Evolutionary conservation across 257 asterid species (phyloP).

Genomic region (Plectranthus barbatus): DNA sequence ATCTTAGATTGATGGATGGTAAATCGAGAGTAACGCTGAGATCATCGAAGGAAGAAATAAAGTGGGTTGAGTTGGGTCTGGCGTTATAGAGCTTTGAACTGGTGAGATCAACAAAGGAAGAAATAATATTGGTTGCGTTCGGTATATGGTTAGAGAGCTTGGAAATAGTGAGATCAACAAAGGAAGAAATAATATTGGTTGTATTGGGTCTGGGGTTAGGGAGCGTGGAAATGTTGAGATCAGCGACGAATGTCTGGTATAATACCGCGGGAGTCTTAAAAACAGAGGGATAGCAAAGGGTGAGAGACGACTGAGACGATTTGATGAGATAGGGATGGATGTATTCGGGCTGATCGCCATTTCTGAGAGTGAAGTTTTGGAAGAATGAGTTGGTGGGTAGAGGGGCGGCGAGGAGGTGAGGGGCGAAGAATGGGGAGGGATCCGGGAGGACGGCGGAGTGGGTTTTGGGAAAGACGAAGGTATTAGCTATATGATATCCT

Average conservation of each 20-base stretch:
- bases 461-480: too few relatives aligned
- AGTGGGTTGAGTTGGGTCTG: constrained; percentile 37
- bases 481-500: too few relatives aligned
- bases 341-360: constrained; percentile 84
- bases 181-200: constrained; percentile 53
- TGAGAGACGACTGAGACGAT: constrained; percentile 49
- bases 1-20: constrained; percentile 60
- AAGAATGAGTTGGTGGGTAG: constrained; percentile 79
- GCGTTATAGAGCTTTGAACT: constrained; percentile 41
- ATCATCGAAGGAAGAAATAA: constrained; percentile 59
- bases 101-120: constrained; percentile 44
- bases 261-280: constrained; percentile 43
- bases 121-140: constrained; percentile 36
- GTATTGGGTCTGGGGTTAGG: constrained; percentile 35
- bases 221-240: constrained; percentile 35
- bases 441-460: too few relatives aligned
- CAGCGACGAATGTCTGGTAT: constrained; percentile 53
- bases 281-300: constrained; percentile 63
- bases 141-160: constrained; percentile 38
- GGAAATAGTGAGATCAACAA: constrained; percentile 57
- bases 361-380: constrained; percentile 64
- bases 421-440: constrained; percentile 67
- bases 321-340: constrained; percentile 69
- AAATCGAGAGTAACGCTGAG: constrained; percentile 70
- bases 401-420: constrained; percentile 49